Percentiles rank a stretch among this genome's conserved stretches.
phyloP scores from a whole-genome alignment of 164 flowering plant species.

The Buxus sempervirens region DNA sequence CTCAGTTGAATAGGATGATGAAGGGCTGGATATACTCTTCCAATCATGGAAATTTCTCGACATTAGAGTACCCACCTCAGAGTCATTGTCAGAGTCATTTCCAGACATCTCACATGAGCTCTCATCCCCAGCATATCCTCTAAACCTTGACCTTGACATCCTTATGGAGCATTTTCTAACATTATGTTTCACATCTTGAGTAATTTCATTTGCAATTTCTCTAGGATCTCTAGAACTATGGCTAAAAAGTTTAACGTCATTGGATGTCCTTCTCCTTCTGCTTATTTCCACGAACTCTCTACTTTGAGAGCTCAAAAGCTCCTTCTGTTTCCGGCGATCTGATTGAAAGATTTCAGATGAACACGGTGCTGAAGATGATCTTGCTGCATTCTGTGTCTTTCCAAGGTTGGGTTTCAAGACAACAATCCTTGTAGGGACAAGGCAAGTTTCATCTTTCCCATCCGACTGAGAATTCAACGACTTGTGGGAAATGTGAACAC shows the following conservation, averaged over 20 bases:
- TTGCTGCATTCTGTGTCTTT: slow-evolving; percentile 23
- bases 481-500: slow-evolving; percentile 21
- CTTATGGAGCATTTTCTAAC: slow-evolving; percentile 22
- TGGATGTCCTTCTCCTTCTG: slow-evolving; percentile 20
- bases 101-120: slow-evolving; percentile 51
- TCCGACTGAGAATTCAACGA: slow-evolving; percentile 19
- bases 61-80: slow-evolving; percentile 26
- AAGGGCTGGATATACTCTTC: slow-evolving; percentile 24
- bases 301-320: slow-evolving; percentile 14
- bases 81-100: slow-evolving; percentile 50
- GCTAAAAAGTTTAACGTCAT: slow-evolving; percentile 28
- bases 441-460: slow-evolving; percentile 20
- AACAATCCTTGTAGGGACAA: slow-evolving; percentile 68
- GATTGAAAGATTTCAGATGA: slow-evolving; percentile 30
- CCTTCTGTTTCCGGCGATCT: slow-evolving; percentile 24
- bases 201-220: slow-evolving; percentile 62
- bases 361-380: slow-evolving; percentile 31
- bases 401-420: slow-evolving; percentile 76
- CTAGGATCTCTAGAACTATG: slow-evolving; percentile 44
- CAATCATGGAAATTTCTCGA: slow-evolving; percentile 26
- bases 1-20: slow-evolving; percentile 39
- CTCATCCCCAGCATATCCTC: slow-evolving; percentile 65
- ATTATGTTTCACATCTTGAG: slow-evolving; percentile 28
- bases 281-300: slow-evolving; percentile 22
- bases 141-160: slow-evolving; percentile 23